These are phyloP conservation scores for Begonia masoniana DNA, from an alignment of 306 rosid species.

Conservation along the genomic window DNA sequence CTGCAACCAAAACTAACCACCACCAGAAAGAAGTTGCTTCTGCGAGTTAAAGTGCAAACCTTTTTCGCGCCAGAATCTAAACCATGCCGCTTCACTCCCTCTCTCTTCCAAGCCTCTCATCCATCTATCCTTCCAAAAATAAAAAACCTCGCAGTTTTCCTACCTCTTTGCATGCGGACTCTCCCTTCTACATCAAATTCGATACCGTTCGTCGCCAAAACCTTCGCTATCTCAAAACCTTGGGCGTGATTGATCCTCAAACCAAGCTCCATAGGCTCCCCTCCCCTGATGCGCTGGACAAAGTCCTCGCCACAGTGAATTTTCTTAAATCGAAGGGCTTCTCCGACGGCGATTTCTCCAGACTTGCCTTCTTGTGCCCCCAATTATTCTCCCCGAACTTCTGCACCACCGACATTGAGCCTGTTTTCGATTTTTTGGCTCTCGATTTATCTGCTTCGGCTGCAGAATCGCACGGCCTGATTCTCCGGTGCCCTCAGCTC, in stretches of 20 bases:
- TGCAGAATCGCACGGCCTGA: slow-evolving; percentile 22
- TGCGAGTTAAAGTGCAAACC: too few relatives aligned
- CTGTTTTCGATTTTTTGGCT: slow-evolving; percentile 45
- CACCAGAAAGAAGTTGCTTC: too few relatives aligned
- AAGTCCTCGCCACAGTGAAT: slow-evolving; percentile 34
- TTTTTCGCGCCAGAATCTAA: neutral
- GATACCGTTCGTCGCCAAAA: slow-evolving; percentile 57
- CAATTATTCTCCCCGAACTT: slow-evolving; percentile 37
- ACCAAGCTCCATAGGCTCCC: slow-evolving; percentile 38
- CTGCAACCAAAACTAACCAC: too few relatives aligned
- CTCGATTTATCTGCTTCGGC: slow-evolving; percentile 28
- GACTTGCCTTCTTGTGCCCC: slow-evolving; percentile 45
- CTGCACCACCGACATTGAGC: slow-evolving; percentile 30
- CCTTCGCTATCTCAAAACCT: slow-evolving; percentile 58
- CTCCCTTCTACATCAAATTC: slow-evolving; percentile 44
- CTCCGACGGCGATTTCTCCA: slow-evolving; percentile 50
- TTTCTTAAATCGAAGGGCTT: slow-evolving; percentile 69
- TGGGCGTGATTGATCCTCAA: slow-evolving; percentile 37
- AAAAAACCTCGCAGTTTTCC: neutral
- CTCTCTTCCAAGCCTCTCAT: slow-evolving; percentile 12
- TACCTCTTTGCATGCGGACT: slow-evolving; percentile 2
- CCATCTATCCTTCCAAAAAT: slow-evolving; percentile 5
- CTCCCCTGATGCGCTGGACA: slow-evolving; percentile 41
- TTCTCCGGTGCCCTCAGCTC: slow-evolving; percentile 60
- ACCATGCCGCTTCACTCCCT: slow-evolving; percentile 15